Percentiles rank a stretch among this genome's conserved stretches.
These are phyloP conservation scores for Abelmoschus esculentus DNA, from an alignment of 345 rosid genomes.

Conservation along the genomic window DNA sequence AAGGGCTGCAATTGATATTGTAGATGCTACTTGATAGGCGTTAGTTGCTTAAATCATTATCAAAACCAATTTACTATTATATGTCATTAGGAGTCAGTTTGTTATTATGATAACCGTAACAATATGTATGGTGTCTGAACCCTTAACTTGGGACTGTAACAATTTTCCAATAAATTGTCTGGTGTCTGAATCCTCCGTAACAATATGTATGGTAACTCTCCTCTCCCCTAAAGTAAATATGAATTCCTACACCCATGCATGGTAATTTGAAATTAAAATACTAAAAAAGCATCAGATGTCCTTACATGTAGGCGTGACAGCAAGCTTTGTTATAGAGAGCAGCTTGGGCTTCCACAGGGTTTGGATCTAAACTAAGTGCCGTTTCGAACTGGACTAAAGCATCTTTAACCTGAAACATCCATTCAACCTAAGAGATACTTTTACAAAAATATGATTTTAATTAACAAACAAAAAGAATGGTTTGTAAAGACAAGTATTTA, in stretches of 20 bases:
- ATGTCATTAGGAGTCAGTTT: too few species aligned
- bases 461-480: neutral
- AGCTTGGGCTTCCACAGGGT: conserved; percentile 76
- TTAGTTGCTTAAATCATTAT: too few species aligned
- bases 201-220: neutral
- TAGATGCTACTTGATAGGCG: too few species aligned
- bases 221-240: neutral
- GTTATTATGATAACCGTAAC: too few species aligned
- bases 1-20: too few species aligned
- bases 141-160: too few species aligned
- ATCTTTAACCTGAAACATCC: conserved; percentile 67
- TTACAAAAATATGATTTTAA: neutral
- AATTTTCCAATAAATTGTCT: too few species aligned
- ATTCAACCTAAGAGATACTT: neutral
- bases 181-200: too few species aligned
- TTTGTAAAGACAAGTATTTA: neutral
- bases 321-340: conserved; percentile 87
- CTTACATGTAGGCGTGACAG: conserved; percentile 77
- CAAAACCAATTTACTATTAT: too few species aligned
- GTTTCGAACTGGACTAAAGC: conserved; percentile 75
- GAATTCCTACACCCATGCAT: neutral
- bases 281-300: conserved; percentile 1
- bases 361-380: conserved; percentile 66
- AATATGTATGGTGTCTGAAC: neutral
- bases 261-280: neutral